Base-by-base conservation (phyloP, 441 rosid species). In the Geranium incanum region DNA sequence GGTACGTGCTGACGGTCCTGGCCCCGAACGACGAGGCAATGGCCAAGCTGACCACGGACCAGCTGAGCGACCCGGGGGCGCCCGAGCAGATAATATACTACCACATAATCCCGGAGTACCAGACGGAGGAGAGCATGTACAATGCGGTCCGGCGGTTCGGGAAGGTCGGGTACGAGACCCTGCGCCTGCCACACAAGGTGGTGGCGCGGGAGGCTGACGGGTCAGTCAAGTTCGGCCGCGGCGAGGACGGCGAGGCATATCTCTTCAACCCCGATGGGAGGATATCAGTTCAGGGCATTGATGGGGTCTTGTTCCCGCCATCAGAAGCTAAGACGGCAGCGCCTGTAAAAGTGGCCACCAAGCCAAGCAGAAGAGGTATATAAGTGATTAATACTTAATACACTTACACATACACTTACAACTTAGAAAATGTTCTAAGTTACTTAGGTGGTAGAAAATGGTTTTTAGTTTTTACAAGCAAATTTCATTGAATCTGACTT, bases 211-310 rank as follows among this genome's bases (percentile, higher is more conserved):
- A 28, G 33, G 33, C 33, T 28, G 33, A 28, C 33, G 76, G 99
- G 65, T 92, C 99, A 50, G 99, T 95, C 13, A 90, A 88, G 73
- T 95, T 95, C 57, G 99, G 99, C 6, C 70, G 92, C 1, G 97
- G 33, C 1, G 33, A 28, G 33, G 33, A 88, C 60, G 84, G 78
- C 69, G 85, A 94, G 0, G 98, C 93, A 0, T 92, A 95, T 78
- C 76, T 95, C 84, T 92, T 89, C 36, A 98, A 95, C 77, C 99
- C 99, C 0, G 99, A 92, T 28, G 97, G 99, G 11, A 76, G 99
- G 70, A 95, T 92, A 69, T 95, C 99, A 52, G 99, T 95, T 55
- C 99, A 95, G 81, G 99, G 99, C 71, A 85, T 95, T 43, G 99
- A 95, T 59, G 92, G 89, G 70, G 96, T 95, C 70, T 74, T 95